Conservation (phyloP, 2,329 filamentous ascomycete genomes). For the Ceratocystis colombiana region DNA sequence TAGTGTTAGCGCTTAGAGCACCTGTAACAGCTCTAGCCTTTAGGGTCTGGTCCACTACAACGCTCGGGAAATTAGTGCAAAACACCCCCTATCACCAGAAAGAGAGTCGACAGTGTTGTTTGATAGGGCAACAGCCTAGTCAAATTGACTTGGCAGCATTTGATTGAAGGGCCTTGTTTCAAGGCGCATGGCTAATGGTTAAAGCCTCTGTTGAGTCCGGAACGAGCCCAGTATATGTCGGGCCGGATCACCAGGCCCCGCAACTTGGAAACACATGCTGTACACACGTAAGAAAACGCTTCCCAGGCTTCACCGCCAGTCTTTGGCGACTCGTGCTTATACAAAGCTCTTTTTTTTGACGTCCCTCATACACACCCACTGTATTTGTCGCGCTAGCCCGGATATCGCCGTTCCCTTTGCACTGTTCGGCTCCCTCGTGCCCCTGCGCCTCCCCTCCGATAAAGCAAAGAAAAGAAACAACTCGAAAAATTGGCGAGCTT, state of each 20-base stretch:
- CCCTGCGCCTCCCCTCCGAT: too few species aligned
- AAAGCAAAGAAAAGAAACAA: not conserved
- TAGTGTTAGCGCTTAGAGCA: not conserved
- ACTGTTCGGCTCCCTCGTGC: not conserved
- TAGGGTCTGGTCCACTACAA: not conserved
- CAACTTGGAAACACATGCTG: not conserved
- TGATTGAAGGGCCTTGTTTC: too few species aligned
- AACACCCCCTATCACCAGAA: not conserved
- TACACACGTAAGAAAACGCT: not conserved
- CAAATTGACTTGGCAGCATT: too few species aligned
- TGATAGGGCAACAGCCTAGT: not conserved
- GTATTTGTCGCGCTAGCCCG: not conserved
- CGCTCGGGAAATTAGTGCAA: not conserved
- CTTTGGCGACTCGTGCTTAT: not conserved
- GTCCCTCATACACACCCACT: too few species aligned
- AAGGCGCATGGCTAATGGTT: too few species aligned
- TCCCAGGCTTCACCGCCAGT: slow-evolving; percentile 9
- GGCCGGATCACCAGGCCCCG: not conserved
- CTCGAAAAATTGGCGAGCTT: not conserved
- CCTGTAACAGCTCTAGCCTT: not conserved
- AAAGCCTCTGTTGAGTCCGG: not conserved
- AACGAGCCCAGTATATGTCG: not conserved
- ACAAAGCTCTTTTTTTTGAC: not conserved
- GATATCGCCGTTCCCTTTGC: not conserved
- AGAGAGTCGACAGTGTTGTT: not conserved